phyloP scores from a whole-genome alignment of 345 rosid species.

The Boechera stricta region DNA sequence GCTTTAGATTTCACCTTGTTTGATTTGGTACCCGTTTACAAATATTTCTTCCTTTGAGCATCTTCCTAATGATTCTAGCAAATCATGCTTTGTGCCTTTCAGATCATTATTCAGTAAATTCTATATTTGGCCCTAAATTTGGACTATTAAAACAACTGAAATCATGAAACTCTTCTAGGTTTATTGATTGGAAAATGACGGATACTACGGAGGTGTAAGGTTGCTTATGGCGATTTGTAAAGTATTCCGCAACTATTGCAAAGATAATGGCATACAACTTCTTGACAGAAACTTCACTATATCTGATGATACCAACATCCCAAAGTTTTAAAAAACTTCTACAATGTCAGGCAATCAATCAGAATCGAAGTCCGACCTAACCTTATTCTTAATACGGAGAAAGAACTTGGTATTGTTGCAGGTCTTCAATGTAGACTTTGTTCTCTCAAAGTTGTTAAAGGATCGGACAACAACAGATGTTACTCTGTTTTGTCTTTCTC shows the following conservation, averaged over 20 bases:
- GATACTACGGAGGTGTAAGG: constrained; percentile 89
- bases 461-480: too few species aligned
- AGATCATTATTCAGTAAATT: background rate
- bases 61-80: too few species aligned
- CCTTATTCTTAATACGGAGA: constrained; percentile 72
- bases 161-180: background rate
- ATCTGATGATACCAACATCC: constrained; percentile 89
- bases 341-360: constrained; percentile 71
- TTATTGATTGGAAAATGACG: constrained; percentile 73
- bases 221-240: constrained; percentile 88
- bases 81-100: background rate
- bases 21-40: too few species aligned
- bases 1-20: too few species aligned
- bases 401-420: constrained; percentile 89
- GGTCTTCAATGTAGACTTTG: constrained; percentile 58
- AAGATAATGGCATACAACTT: constrained; percentile 61
- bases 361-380: constrained; percentile 76
- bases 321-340: constrained; percentile 64
- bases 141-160: background rate
- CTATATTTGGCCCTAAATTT: background rate
- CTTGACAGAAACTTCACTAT: constrained; percentile 62
- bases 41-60: too few species aligned
- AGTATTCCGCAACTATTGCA: constrained; percentile 64
- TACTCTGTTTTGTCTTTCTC: too few species aligned
- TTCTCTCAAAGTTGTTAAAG: too few species aligned